These are phyloP conservation scores for Aureobasidium zeae DNA, from an alignment of 2,329 filamentous ascomycete genomes.

Conservation along the genomic window DNA sequence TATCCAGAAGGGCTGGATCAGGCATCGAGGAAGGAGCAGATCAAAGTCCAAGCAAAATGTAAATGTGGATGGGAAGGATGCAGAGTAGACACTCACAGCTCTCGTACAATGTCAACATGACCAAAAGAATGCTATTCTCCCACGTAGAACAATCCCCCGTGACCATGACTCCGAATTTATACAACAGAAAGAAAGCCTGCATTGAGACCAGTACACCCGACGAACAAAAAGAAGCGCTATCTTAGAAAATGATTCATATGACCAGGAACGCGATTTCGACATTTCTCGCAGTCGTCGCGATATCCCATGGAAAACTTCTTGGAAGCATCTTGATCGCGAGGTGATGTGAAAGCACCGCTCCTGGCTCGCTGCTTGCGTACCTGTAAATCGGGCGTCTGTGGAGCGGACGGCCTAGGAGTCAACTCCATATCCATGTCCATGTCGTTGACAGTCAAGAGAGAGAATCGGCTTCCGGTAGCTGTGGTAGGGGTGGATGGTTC, in stretches of 20 bases:
- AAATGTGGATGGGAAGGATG: too few species aligned
- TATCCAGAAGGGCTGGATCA: too few species aligned
- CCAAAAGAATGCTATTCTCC: neutral
- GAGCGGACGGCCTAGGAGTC: constrained; percentile 11
- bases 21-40: too few species aligned
- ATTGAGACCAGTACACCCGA: too few species aligned
- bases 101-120: too few species aligned
- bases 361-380: constrained; percentile 29
- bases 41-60: too few species aligned
- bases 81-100: too few species aligned
- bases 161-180: neutral
- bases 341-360: constrained; percentile 26
- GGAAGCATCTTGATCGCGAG: constrained; percentile 12
- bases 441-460: constrained; percentile 29
- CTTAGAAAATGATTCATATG: constrained; percentile 41
- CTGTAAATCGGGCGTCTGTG: constrained; percentile 20
- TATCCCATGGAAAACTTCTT: constrained; percentile 35
- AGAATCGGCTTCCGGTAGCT: constrained; percentile 29
- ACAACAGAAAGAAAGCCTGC: neutral
- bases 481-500: constrained; percentile 27
- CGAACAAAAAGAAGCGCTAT: neutral
- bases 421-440: constrained; percentile 26
- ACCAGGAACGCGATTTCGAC: constrained; percentile 38
- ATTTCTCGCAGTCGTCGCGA: constrained; percentile 42
- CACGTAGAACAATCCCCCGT: too few species aligned